Percentiles rank a stretch among this genome's conserved stretches.
Conservation (phyloP, 805 yeast genomes). For the Barnettozyma botsteinii region DNA sequence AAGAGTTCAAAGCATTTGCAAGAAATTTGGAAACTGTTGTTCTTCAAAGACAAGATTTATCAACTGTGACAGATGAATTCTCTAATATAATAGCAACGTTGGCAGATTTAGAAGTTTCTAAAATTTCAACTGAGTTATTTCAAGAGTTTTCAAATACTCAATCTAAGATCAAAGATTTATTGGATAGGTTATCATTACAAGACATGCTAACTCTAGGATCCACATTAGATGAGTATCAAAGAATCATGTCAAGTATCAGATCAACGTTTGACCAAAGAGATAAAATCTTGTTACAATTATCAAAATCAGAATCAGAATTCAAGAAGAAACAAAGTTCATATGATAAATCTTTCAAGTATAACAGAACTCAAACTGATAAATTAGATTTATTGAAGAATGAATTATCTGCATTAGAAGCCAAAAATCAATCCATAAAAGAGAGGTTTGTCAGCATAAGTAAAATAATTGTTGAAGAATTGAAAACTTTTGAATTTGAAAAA, state of each 20-base stretch:
- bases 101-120: slow-evolving; percentile 70
- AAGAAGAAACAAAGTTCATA: slow-evolving; percentile 40
- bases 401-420: slow-evolving; percentile 46
- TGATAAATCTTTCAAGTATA: slow-evolving; percentile 41
- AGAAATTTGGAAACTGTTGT: slow-evolving; percentile 70
- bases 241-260: slow-evolving; percentile 70
- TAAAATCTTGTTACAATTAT: slow-evolving; percentile 43
- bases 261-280: slow-evolving; percentile 70
- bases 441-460: slow-evolving; percentile 60
- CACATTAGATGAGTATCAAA: slow-evolving; percentile 80
- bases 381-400: slow-evolving; percentile 53
- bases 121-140: slow-evolving; percentile 56
- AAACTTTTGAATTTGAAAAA: slow-evolving; percentile 64
- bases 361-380: slow-evolving; percentile 58
- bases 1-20: slow-evolving; percentile 61
- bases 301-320: slow-evolving; percentile 44
- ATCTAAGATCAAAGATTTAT: slow-evolving; percentile 59
- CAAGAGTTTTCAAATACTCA: slow-evolving; percentile 70
- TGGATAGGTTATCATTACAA: slow-evolving; percentile 74
- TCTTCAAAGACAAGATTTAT: slow-evolving; percentile 68
- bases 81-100: slow-evolving; percentile 49
- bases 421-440: slow-evolving; percentile 46
- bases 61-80: slow-evolving; percentile 64
- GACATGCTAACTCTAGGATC: slow-evolving; percentile 83
- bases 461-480: slow-evolving; percentile 62